Base-by-base conservation (phyloP, 345 rosid genomes). In the Diplotaxis tenuifolia region DNA sequence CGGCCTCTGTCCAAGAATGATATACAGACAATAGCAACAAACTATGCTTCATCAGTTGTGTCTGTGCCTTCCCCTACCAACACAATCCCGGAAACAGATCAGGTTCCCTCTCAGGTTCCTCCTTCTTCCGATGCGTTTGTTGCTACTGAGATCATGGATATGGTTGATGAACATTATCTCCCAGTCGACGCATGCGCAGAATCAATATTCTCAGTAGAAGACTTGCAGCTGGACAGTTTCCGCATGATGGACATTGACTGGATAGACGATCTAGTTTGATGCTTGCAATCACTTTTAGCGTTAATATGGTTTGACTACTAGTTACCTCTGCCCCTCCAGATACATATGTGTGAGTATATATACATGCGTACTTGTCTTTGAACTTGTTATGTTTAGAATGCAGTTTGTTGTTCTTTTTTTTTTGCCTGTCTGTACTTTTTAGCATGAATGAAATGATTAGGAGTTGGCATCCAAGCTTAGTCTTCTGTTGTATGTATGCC, bases 211-310 rank as follows among this genome's bases (percentile, higher is more conserved):
- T 65, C 74, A 7, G 57, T 75, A 58, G 81, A 79, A 65, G 81
- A 75, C 65, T 53, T 82, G 18, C 50, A 75, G 18, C 74, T 82
- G 34, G 84, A 82, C 64, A 75, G 36, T 69, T 75, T 82, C 70
- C 82, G 75, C 70, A 69, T 75, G 84, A 71, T 79, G 74, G 81
- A 74, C 74, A 62, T 70, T 22, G 82, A 78, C 61, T 82, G 84
- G 80, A 52, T 78, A 42, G 73, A 78, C 71, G 69, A 72, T 58
- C 71, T 76, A 28, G 57, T 72, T 16, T 78, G 76, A 77, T 29
- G 31, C 9, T 55, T 34, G 79, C 56, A 42, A 66, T 57, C 60
- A 76, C 56, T 45, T 32, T 57, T 34, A 36, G 28, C 72, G 49
- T 65, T 55, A 55, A 76, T 55, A 23, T 64, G 12, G 75, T 22